These are phyloP conservation scores for Agaricus subrufescens DNA, from an alignment of 768 basidiomycete genomes.

Conservation along the genomic window DNA sequence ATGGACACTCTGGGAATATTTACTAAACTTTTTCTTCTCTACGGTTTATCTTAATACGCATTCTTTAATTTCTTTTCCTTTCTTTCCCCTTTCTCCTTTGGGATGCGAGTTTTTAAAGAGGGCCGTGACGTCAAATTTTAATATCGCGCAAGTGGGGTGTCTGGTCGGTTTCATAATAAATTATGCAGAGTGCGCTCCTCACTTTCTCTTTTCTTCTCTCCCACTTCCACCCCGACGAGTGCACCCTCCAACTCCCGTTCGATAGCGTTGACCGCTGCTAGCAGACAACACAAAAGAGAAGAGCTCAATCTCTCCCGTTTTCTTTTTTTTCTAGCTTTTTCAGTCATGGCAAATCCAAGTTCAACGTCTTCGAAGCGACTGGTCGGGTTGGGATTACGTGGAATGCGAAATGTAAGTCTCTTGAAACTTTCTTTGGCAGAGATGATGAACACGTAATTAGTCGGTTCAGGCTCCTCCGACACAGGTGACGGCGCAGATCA, in stretches of 20 bases:
- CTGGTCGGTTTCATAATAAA: too few relatives aligned
- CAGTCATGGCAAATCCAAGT: background rate
- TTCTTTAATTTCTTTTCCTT: background rate
- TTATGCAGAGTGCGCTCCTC: too few relatives aligned
- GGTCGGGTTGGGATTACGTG: slow-evolving; percentile 3
- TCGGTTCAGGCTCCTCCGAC: background rate
- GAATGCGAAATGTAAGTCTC: slow-evolving; percentile 2
- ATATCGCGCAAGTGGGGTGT: too few relatives aligned
- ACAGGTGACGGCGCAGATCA: background rate
- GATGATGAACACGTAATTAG: background rate
- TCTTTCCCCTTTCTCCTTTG: background rate
- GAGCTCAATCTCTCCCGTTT: background rate
- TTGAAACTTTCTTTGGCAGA: background rate
- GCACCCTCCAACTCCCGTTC: too few relatives aligned
- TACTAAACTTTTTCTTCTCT: background rate
- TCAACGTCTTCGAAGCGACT: slow-evolving; percentile 5
- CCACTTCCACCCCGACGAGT: too few relatives aligned
- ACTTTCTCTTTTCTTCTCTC: too few relatives aligned
- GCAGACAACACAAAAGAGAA: background rate
- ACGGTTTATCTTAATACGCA: background rate
- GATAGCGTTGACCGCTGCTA: too few relatives aligned
- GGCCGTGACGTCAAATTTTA: too few relatives aligned
- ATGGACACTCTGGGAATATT: background rate
- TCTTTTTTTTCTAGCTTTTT: background rate
- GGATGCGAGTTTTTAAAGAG: too few relatives aligned